Evolutionary conservation across 352 stramenopile genomes (phyloP).

Genomic region (Pythium rishiriense): DNA sequence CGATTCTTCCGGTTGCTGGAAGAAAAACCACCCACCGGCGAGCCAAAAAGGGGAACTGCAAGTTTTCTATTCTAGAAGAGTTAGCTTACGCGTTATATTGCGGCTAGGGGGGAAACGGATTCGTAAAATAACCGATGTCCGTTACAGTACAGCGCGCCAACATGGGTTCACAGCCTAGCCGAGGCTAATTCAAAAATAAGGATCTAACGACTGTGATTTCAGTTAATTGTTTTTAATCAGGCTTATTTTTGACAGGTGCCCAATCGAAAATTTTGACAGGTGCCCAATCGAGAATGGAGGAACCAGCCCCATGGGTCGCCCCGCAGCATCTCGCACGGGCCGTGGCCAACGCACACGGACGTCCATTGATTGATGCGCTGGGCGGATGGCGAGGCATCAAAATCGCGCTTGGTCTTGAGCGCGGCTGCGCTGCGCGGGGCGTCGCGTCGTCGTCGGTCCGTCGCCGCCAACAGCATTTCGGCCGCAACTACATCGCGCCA

Average conservation of each 20-base stretch:
- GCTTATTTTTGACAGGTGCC: too few relatives aligned
- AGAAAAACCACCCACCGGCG: not conserved
- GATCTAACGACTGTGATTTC: not conserved
- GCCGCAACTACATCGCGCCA: constrained; percentile 33
- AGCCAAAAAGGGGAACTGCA: not conserved
- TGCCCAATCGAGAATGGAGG: not conserved
- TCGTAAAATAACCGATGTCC: constrained; percentile 4
- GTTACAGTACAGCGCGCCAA: not conserved
- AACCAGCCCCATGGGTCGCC: not conserved
- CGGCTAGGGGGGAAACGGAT: not conserved
- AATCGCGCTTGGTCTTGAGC: constrained; percentile 10
- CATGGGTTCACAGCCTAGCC: constrained; percentile 6
- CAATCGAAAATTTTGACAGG: too few relatives aligned
- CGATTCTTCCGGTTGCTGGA: not conserved
- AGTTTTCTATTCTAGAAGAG: constrained; percentile 14
- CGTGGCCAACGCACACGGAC: not conserved
- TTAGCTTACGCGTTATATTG: not conserved
- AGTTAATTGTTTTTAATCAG: not conserved
- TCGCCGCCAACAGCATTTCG: constrained; percentile 14
- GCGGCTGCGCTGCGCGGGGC: not conserved
- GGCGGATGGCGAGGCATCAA: constrained; percentile 14
- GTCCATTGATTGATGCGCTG: constrained; percentile 5
- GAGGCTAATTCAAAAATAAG: not conserved
- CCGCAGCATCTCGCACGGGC: constrained; percentile 4
- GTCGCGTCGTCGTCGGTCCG: not conserved